Evolutionary conservation across 2,329 filamentous ascomycete species (phyloP).

Genomic region (Exophiala spinifera): DNA sequence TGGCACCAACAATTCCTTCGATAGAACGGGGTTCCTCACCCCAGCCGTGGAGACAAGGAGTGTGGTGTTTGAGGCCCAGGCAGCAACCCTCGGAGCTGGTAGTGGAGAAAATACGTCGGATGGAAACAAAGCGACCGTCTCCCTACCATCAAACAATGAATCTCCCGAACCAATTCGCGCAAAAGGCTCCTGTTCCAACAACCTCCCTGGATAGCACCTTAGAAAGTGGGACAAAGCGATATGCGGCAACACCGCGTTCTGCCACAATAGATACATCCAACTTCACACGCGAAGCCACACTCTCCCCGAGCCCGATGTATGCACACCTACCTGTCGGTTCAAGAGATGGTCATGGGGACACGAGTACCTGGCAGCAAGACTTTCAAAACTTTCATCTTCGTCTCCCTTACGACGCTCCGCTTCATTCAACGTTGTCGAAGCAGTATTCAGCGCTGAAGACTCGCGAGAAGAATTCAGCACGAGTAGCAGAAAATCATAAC

Average conservation of each 20-base stretch:
- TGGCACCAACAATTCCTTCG: slow-evolving; percentile 45
- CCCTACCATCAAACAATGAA: slow-evolving; percentile 35
- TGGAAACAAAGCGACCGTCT: slow-evolving; percentile 20
- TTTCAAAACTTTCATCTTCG: slow-evolving; percentile 54
- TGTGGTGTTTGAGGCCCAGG: slow-evolving; percentile 52
- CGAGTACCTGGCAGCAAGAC: slow-evolving; percentile 49
- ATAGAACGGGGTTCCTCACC: slow-evolving; percentile 42
- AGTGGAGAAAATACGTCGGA: slow-evolving; percentile 33
- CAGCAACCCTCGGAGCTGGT: slow-evolving; percentile 38
- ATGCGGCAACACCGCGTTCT: slow-evolving; percentile 34
- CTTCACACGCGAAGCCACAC: slow-evolving; percentile 35
- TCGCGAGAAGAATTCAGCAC: slow-evolving; percentile 33
- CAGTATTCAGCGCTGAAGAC: slow-evolving; percentile 36
- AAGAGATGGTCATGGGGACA: slow-evolving; percentile 42
- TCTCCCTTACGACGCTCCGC: slow-evolving; percentile 41
- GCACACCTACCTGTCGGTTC: slow-evolving; percentile 44
- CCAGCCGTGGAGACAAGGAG: slow-evolving; percentile 54
- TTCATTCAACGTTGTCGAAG: slow-evolving; percentile 47
- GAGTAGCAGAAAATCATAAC: slow-evolving; percentile 28
- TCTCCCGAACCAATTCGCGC: slow-evolving; percentile 31
- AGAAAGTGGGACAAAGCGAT: slow-evolving; percentile 25
- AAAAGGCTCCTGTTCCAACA: slow-evolving; percentile 23
- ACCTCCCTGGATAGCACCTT: slow-evolving; percentile 12
- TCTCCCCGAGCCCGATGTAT: slow-evolving; percentile 54
- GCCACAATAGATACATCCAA: slow-evolving; percentile 18